These are phyloP conservation scores for Globisporangium yorkense DNA, from an alignment of 352 stramenopile genomes.

Conservation along the genomic window DNA sequence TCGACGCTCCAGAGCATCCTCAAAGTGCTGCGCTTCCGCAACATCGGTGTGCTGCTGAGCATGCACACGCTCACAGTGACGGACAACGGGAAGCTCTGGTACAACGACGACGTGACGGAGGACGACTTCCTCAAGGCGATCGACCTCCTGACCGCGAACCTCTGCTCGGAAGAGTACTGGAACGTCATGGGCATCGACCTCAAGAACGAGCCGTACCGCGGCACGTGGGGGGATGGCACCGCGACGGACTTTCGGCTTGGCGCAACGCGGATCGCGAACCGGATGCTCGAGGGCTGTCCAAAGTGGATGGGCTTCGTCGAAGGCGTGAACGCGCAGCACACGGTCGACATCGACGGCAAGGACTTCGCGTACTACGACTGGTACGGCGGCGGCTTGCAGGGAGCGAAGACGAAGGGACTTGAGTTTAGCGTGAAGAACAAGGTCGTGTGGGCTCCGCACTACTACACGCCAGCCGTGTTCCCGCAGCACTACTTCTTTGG, in stretches of 20 bases:
- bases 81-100: constrained; percentile 41
- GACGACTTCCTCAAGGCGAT: constrained; percentile 26
- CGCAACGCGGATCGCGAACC: constrained; percentile 20
- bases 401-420: constrained; percentile 16
- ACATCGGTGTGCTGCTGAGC: constrained; percentile 51
- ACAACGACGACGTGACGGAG: constrained; percentile 23
- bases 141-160: constrained; percentile 20
- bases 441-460: constrained; percentile 31
- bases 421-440: constrained; percentile 21
- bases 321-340: constrained; percentile 23
- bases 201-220: constrained; percentile 33
- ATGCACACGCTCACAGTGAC: constrained; percentile 53
- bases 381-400: constrained; percentile 32
- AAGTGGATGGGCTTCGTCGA: constrained; percentile 40
- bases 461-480: constrained; percentile 30
- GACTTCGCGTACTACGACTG: constrained; percentile 30
- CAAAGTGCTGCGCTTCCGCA: constrained; percentile 45
- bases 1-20: constrained; percentile 43
- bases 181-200: constrained; percentile 36
- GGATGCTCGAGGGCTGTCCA: constrained; percentile 27
- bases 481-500: constrained; percentile 25
- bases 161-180: constrained; percentile 31
- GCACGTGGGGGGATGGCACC: constrained; percentile 25
- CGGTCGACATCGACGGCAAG: constrained; percentile 20
- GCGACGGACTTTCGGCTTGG: constrained; percentile 23